Conservation (phyloP, 176 grass and related monocot genomes). For the Tuctoria greenei region DNA sequence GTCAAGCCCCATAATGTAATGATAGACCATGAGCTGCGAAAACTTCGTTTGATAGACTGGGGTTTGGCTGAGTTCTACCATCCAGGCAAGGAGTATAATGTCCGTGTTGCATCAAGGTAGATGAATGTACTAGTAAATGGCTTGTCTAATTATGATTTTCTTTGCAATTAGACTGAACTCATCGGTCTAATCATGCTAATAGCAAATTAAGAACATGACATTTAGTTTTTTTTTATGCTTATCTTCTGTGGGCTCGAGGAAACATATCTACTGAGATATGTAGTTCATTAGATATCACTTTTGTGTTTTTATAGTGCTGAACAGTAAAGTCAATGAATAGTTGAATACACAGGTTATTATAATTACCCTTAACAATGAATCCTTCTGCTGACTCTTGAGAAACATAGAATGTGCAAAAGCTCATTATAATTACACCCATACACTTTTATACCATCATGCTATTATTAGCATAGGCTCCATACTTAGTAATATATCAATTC, state of each 20-base stretch:
- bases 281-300: background rate
- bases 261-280: background rate
- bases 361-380: background rate
- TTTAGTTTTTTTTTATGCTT: conserved; percentile 1
- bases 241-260: conserved; percentile 3
- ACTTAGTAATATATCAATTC: conserved; percentile 1
- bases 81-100: conserved; percentile 95
- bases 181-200: too few relatives aligned
- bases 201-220: too few relatives aligned
- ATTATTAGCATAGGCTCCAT: background rate
- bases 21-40: conserved; percentile 92
- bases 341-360: background rate
- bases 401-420: background rate
- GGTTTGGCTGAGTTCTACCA: conserved; percentile 96
- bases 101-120: conserved; percentile 95
- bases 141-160: background rate
- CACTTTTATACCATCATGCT: background rate
- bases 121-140: conserved; percentile 2
- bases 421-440: background rate
- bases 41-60: conserved; percentile 95
- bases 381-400: background rate
- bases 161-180: too few relatives aligned
- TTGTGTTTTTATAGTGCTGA: background rate
- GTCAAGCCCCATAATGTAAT: conserved; percentile 98
- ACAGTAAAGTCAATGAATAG: background rate